Percentiles rank a stretch among this genome's conserved stretches.
Evolutionary conservation across 2,329 filamentous ascomycete genomes (phyloP).

Genomic region (Stagonosporopsis cucurbitacearum): DNA sequence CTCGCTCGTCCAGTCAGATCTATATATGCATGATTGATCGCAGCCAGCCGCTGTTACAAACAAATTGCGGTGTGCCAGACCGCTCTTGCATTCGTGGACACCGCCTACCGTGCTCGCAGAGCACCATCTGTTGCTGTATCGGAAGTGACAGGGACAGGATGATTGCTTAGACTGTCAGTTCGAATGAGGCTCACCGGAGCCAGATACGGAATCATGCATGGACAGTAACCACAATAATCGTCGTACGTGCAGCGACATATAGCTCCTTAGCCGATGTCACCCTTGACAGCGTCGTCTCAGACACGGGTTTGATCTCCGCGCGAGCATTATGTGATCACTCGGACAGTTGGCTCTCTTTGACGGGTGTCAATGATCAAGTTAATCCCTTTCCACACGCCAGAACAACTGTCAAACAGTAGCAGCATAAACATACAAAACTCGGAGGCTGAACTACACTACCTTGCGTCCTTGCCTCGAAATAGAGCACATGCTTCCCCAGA

Average conservation of each 20-base stretch:
- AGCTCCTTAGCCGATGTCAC: not conserved
- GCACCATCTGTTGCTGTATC: not conserved
- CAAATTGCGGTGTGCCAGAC: conserved; percentile 15
- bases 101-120: not conserved
- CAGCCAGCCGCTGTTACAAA: not conserved
- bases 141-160: not conserved
- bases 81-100: not conserved
- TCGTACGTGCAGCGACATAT: not conserved
- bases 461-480: no score
- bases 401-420: no score
- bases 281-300: not conserved
- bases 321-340: no score
- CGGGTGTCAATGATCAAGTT: no score
- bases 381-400: no score
- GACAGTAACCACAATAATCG: not conserved
- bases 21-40: not conserved
- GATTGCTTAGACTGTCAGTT: not conserved
- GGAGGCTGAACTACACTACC: no score
- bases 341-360: no score
- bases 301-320: not conserved
- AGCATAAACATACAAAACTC: no score
- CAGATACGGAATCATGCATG: conserved; percentile 3
- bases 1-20: conserved; percentile 4
- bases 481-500: no score
- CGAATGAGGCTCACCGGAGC: conserved; percentile 11